phyloP scores from a whole-genome alignment of 768 basidiomycete genomes.

The Lactarius hengduanensis region DNA sequence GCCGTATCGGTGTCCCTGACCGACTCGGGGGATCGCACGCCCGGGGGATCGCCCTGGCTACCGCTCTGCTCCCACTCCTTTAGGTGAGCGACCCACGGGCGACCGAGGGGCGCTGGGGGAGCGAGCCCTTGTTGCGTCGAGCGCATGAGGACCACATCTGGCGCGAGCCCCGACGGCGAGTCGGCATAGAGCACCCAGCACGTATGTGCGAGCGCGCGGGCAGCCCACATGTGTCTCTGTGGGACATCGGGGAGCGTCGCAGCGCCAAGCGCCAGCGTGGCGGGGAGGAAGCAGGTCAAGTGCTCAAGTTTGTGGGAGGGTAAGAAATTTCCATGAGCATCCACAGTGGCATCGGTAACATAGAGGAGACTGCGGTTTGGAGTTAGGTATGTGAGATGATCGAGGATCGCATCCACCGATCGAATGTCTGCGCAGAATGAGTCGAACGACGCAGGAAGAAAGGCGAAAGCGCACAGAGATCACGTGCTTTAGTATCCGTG shows the following conservation, averaged over 20 bases:
- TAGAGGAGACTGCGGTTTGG: slow-evolving; percentile 67
- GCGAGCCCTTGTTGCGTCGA: fast-evolving
- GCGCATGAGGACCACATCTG: slow-evolving; percentile 51
- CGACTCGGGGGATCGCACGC: neutral
- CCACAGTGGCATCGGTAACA: slow-evolving; percentile 53
- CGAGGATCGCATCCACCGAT: slow-evolving; percentile 57
- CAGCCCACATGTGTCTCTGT: slow-evolving; percentile 70
- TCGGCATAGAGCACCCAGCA: slow-evolving; percentile 76
- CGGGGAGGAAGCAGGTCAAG: slow-evolving; percentile 78
- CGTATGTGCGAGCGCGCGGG: slow-evolving; percentile 68
- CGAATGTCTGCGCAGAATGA: slow-evolving; percentile 49
- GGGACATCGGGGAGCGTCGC: slow-evolving; percentile 57
- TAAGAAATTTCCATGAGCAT: slow-evolving; percentile 1
- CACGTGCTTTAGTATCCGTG: slow-evolving; percentile 57
- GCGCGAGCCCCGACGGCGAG: slow-evolving; percentile 64
- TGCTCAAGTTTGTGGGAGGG: slow-evolving; percentile 65
- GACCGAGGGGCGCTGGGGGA: slow-evolving; percentile 16
- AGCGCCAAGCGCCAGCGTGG: slow-evolving; percentile 69
- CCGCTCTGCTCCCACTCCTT: slow-evolving; percentile 28
- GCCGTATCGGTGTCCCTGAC: neutral
- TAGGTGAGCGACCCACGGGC: slow-evolving; percentile 23
- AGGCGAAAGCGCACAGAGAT: slow-evolving; percentile 55
- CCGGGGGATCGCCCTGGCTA: slow-evolving; percentile 18
- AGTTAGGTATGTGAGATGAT: slow-evolving; percentile 63
- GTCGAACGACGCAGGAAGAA: neutral